Evolutionary conservation across 2,329 filamentous ascomycete genomes (phyloP), one percentile per base, ranked within the genome.

Genomic region (Rutstroemia sp.): DNA sequence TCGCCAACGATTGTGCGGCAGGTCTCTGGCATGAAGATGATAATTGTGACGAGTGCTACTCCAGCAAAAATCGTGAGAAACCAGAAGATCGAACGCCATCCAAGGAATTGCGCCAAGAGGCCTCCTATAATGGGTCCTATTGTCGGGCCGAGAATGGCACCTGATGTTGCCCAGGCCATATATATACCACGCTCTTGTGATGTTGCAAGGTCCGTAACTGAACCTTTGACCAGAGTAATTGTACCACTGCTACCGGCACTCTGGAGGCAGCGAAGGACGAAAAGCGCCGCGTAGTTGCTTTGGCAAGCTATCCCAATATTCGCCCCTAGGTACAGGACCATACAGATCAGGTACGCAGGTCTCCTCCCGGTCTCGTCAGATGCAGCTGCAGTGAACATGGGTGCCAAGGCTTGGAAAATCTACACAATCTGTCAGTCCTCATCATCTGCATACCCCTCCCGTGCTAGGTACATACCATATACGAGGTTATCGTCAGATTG

Each of bases 151-250:
- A 86, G 65, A 0, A 82, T 75, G 0, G 61, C 82, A 83, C 37
- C 76, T 72, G 2, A 83, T 37, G 77, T 79, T 18, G 82, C 79
- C 59, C 82, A 78, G 46, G 80, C 86, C 71, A 91, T 85, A 66
- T 87, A 91, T 52, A 77, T 83, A 58, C 86, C 65, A 47, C 65
- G 73, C 64, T 89, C 84, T 0, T 78, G 77, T 2, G 78, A 78
- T 0, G 83, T 85, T 12, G 80, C 74, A 6, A 86, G 72, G 64
- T 89, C 86, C 0, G 81, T 80, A 1, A 88, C 77, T 0, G 87
- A 27, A 27, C 25, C 25, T 27, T 27, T 27, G 4, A 27, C 25
- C 25, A 27, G 25, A 27, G 25, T 27, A 27, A 27, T 72, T 0
- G 82, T 85, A 0, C 77, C 79, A 58, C 77, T 80, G 45, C 77